These are phyloP conservation scores for Multifurca ochricompacta DNA, from an alignment of 768 basidiomycete genomes.

Conservation along the genomic window DNA sequence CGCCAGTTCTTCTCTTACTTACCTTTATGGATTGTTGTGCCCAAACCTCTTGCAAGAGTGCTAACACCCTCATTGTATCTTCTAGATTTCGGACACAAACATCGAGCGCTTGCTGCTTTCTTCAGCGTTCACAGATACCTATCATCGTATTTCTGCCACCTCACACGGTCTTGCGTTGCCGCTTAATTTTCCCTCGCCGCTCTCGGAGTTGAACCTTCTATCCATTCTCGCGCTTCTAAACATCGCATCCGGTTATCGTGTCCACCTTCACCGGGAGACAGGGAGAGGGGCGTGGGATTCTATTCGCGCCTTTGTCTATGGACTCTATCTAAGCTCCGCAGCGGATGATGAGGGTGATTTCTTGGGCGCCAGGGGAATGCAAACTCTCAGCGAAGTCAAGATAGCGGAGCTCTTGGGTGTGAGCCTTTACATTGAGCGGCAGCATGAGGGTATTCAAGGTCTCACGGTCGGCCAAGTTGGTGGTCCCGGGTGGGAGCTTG, in stretches of 20 bases:
- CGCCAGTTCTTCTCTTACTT: slow-evolving; percentile 2
- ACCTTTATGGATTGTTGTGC: not conserved
- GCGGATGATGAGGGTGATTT: slow-evolving; percentile 45
- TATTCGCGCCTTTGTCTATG: slow-evolving; percentile 66
- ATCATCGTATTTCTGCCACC: slow-evolving; percentile 47
- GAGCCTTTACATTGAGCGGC: slow-evolving; percentile 57
- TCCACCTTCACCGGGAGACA: slow-evolving; percentile 60
- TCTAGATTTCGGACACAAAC: slow-evolving; percentile 48
- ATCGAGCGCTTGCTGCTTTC: slow-evolving; percentile 60
- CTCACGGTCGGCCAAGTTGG: slow-evolving; percentile 68
- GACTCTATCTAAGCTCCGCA: slow-evolving; percentile 60
- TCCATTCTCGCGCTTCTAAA: slow-evolving; percentile 72
- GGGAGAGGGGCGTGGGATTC: slow-evolving; percentile 81
- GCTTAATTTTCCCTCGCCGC: slow-evolving; percentile 63
- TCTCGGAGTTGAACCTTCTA: slow-evolving; percentile 77
- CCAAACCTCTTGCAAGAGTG: not conserved
- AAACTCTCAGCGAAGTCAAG: slow-evolving; percentile 40
- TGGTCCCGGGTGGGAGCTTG: slow-evolving; percentile 66
- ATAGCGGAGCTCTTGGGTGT: slow-evolving; percentile 72
- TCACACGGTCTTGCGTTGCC: slow-evolving; percentile 69
- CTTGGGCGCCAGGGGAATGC: slow-evolving; percentile 63
- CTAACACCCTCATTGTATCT: slow-evolving; percentile 1
- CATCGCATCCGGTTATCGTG: slow-evolving; percentile 76
- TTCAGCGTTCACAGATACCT: slow-evolving; percentile 53
- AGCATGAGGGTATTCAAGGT: slow-evolving; percentile 62